Evolutionary conservation across 148 eudicot genomes (phyloP).

Genomic region (Rheum nobile): DNA sequence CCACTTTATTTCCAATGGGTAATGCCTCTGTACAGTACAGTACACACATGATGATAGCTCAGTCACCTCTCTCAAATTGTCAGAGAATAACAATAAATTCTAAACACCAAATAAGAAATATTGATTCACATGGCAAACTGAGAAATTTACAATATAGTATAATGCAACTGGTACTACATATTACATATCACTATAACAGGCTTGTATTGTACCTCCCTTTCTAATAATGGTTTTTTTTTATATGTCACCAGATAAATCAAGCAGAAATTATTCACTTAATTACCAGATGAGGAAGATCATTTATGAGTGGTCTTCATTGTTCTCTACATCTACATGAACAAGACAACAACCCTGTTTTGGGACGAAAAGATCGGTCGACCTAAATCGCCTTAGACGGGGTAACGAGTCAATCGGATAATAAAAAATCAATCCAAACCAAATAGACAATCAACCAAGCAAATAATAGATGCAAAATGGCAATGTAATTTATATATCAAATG

Average conservation of each 20-base stretch:
- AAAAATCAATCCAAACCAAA: too few relatives aligned
- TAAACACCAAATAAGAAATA: background rate
- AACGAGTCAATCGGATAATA: too few relatives aligned
- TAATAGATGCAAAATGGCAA: too few relatives aligned
- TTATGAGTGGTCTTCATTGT: conserved; percentile 93
- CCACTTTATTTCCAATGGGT: background rate
- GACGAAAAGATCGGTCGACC: too few relatives aligned
- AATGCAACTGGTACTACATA: background rate
- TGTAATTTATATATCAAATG: too few relatives aligned
- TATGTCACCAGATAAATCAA: background rate
- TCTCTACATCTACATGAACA: conserved; percentile 86
- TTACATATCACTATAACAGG: too few relatives aligned
- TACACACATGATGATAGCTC: background rate
- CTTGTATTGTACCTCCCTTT: too few relatives aligned
- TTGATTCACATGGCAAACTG: background rate
- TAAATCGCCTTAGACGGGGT: too few relatives aligned
- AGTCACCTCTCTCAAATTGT: background rate
- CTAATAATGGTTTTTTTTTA: background rate
- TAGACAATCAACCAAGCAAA: too few relatives aligned
- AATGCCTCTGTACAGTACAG: background rate
- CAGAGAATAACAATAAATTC: background rate
- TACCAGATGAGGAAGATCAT: conserved; percentile 5
- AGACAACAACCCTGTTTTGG: too few relatives aligned
- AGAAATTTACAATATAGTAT: background rate
- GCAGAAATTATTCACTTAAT: background rate